Base-by-base conservation (phyloP, 2,329 filamentous ascomycete species). In the Penicillium hordei region DNA sequence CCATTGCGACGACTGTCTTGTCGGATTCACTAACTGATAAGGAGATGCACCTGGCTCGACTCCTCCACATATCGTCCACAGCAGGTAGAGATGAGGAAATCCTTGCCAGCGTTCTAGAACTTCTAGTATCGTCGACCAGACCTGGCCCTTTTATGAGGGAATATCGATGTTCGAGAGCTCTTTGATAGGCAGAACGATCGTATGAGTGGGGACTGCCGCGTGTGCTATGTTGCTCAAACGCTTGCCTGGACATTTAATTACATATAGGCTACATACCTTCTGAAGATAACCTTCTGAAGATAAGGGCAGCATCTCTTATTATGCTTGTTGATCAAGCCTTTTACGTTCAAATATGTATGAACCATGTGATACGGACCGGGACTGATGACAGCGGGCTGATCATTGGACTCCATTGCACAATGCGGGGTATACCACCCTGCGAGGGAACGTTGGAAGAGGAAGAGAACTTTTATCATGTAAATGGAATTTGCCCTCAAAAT, bases 101-200 rank as follows among this genome's bases (percentile, higher is more conserved):
- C 66, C 70, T 12, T 38, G 23, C 55, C 60, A 66, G 7, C 43
- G 42, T 42, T 68, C 62, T 5, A 68, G 23, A 13, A 61, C 50
- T 19, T 61, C 55, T 10, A 70, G 48, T 17, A 63, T 58, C 53
- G 59, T 52, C 3, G 43, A 48, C 66, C 63, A 70, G 45, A 57
- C 70, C 45, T 64, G 45, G n/a, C 60, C 65, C 25, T 66, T 60
- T 9, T 7, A 55, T 62, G 82, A 83, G 0, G 83, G 84, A 65
- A 90, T 86, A 58, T 89, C 87, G 25, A 78, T 57, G 10, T 55
- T 48, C 31, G 58, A 23, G 8, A 50, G 39, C 27, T 73, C 48
- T 79, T 79, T n/a, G 79, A 76, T 6, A 83, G 82, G 57, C 48
- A 68, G 55, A 45, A 63, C 51, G 57, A 64, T 58, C 60, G 63